Conservation (phyloP, 768 basidiomycete genomes). For the Lactifluus echinatus region DNA sequence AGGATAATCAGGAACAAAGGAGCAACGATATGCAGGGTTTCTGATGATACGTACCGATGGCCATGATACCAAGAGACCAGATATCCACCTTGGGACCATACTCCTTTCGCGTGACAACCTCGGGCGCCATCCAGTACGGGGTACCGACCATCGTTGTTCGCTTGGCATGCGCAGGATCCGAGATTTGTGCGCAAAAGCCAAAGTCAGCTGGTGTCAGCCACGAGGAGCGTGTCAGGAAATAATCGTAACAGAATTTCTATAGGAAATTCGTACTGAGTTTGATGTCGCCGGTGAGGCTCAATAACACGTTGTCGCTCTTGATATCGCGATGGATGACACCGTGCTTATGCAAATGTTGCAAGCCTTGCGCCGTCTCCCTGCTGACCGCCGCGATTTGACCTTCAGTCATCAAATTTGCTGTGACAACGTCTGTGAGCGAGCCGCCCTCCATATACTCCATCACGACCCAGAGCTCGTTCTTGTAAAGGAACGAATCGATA, state of each 20-base stretch:
- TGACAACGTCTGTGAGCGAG: slow-evolving; percentile 90
- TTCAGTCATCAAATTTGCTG: slow-evolving; percentile 93
- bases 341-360: slow-evolving; percentile 91
- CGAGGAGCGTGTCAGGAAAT: background rate
- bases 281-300: slow-evolving; percentile 91
- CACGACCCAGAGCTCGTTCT: slow-evolving; percentile 98
- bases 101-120: slow-evolving; percentile 95
- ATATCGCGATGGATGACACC: slow-evolving; percentile 99
- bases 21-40: slow-evolving; percentile 10
- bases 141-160: slow-evolving; percentile 98
- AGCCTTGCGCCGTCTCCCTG: slow-evolving; percentile 84
- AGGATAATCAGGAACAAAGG: background rate
- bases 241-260: background rate
- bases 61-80: slow-evolving; percentile 95
- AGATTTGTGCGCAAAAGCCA: slow-evolving; percentile 97
- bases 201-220: slow-evolving; percentile 65
- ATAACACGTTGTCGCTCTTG: slow-evolving; percentile 94
- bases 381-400: slow-evolving; percentile 98
- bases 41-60: slow-evolving; percentile 54
- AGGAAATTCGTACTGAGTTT: slow-evolving; percentile 74
- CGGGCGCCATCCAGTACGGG: slow-evolving; percentile 99
- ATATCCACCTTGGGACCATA: slow-evolving; percentile 99
- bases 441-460: slow-evolving; percentile 99
- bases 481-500: slow-evolving; percentile 96
- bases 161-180: slow-evolving; percentile 73